Evolutionary conservation across 2,329 filamentous ascomycete species (phyloP), one percentile per base, ranked within the genome.

Genomic region (Huntiella omanensis): DNA sequence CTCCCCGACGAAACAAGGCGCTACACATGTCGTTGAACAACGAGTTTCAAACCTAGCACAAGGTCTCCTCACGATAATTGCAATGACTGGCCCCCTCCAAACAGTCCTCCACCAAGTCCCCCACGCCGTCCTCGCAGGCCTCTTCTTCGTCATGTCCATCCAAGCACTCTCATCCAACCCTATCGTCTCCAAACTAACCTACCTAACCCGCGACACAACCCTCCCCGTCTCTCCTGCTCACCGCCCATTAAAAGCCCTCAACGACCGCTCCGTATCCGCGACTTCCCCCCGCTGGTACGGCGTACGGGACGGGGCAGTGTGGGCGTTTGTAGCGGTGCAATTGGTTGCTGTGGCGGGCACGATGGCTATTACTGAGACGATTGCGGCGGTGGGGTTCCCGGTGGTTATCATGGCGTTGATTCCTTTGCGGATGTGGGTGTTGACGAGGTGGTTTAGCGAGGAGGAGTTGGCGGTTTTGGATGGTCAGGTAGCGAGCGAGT

Each of bases 91-190:
- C 0, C 83, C 83, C 0, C 65, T 88, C 2, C 71, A 88, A 1
- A 63, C 77, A 15, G 80, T 86, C 12, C 65, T 88, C 7, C 78
- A 85, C 55, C 70, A 85, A 7, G 83, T 88, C 53, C 83, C 83
- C 0, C 81, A 86, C 56, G 81, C 77, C 50, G 81, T 87, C 1
- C 70, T 88, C 47, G 83, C 82, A 0, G 83, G 83, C 0, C 69
- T 88, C 19, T 88, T 88, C 67, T 87, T 87, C 62, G 73, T 85
- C 57, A 87, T 88, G 83, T 83, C 82, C 37, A 69, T 83, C 50
- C 80, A 87, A 62, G 82, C 82, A 3, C 72, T 88, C 32, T 71
- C 77, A 56, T 77, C 64, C 17, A 88, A 88, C 57, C 82, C 82
- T 16, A 83, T 88, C 56, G 87, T 81, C 0, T 63, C 69, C 50